Evolutionary conservation across 2,329 filamentous ascomycete genomes (phyloP), one percentile per base, ranked within the genome.

Genomic region (Emergomyces orientalis): DNA sequence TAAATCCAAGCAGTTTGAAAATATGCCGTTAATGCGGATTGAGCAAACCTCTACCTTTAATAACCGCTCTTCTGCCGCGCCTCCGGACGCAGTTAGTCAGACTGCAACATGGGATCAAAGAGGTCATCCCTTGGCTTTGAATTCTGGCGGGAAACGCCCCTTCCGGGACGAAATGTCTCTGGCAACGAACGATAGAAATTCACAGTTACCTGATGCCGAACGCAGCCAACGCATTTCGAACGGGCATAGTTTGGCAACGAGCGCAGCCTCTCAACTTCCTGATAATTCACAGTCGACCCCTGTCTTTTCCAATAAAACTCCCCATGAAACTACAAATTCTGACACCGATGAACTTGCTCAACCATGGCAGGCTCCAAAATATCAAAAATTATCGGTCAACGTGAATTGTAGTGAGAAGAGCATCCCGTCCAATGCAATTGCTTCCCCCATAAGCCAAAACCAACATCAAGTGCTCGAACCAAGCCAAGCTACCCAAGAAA

Each of bases 291-390:
- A 17, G 17, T 19, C 56, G 8, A 47, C 2, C 25, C n/a, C 14
- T 8, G 27, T 30, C 22, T 17, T 30, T 41, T 19, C 22, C 6
- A 17, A 58, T 27, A 30, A 5, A 14, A 4, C 30, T 6, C 22
- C 30, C 7, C n/a, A 13, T 22, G 56, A 47, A 11, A 25, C 39
- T 19, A 17, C 14, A 13, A 59, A 59, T 34, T 59, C 56, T n/a
- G 56, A 59, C 27, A 39, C 37, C 14, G 56, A 59, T 32, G 56
- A 59, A 27, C 56, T 59, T 32, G 37, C 56, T 19, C 22, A 59
- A 59, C 22, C 37, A 19, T 45, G 56, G 56, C 39, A 45, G 19
- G 17, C 22, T 14, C 54, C 34, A 25, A 59, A 59, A 30, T 19
- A 45, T 47, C 41, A 14, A 32, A 5, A 11, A 43, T 27, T 45